Conservation (phyloP, 768 basidiomycete species). For the Butyriboletus loyo region DNA sequence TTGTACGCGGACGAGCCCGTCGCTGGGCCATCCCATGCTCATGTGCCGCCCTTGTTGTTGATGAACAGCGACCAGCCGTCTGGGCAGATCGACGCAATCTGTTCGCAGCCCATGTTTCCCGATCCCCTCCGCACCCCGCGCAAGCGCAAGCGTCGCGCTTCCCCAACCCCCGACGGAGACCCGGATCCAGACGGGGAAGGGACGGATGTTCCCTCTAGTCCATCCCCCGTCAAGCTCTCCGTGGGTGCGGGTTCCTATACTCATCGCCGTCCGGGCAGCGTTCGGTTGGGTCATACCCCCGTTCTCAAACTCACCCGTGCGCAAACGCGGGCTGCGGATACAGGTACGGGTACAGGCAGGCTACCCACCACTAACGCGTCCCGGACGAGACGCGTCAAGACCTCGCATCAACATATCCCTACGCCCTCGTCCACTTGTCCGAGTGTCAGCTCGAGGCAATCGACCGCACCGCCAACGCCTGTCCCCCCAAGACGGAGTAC, state of each 20-base stretch:
- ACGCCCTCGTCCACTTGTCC: slow-evolving; percentile 24
- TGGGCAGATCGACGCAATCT: not conserved
- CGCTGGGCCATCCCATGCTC: slow-evolving; percentile 24
- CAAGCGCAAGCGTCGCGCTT: slow-evolving; percentile 23
- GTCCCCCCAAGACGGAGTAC: slow-evolving; percentile 24
- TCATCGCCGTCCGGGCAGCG: slow-evolving; percentile 1
- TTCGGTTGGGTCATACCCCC: not conserved
- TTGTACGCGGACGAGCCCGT: slow-evolving; percentile 34
- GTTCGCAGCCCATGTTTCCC: slow-evolving; percentile 13
- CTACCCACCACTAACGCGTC: not conserved
- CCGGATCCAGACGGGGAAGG: slow-evolving; percentile 9
- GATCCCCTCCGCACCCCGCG: slow-evolving; percentile 33
- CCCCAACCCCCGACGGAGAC: not conserved
- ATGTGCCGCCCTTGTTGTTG: slow-evolving; percentile 22
- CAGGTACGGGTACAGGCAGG: not conserved
- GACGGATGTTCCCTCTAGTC: slow-evolving; percentile 21
- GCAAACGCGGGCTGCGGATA: slow-evolving; percentile 12
- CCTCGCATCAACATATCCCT: slow-evolving; percentile 21
- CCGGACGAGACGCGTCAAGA: slow-evolving; percentile 16
- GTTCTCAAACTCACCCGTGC: slow-evolving; percentile 8
- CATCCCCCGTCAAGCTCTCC: slow-evolving; percentile 32
- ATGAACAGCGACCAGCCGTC: slow-evolving; percentile 19
- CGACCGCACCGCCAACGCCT: slow-evolving; percentile 18
- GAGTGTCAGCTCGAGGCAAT: slow-evolving; percentile 2
- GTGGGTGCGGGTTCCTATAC: not conserved